Base-by-base conservation (phyloP, 306 rosid species). In the Rosa rugosa region DNA sequence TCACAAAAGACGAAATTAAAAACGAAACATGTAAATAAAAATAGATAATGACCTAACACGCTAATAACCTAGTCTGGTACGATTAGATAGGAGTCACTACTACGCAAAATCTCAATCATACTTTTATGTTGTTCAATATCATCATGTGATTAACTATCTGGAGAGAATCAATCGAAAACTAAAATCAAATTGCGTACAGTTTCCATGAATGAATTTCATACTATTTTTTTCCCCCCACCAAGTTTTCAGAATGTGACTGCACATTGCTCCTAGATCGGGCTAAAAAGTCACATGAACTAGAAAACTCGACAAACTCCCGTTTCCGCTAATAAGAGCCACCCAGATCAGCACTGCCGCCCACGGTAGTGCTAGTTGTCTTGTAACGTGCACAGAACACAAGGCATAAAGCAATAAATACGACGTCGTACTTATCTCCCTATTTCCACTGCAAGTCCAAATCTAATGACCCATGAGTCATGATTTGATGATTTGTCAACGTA, bases 381-480 rank as follows among this genome's bases (percentile, higher is more conserved):
- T 51, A 69, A 36, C 65, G 18, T 8, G 75, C 79, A 76, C 80
- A 38, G 22, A 45, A 76, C 74, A 67, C 57, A 11, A 71, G 59
- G 73, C 73, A 2, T 14, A 44, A 63, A 18, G 11, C 54, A 12
- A 3, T 5, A 1, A 9, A 64, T 2, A 84, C 82, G 82, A 25
- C 54, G 73, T 56, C 80, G 80, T 73, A 40, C 50, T 3, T 13
- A 25, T 6, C 49, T 38, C 60, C 38, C 56, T 9, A 57, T 5
- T 14, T 14, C 51, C 42, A 51, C 13, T n/a, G 38, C 34, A 50
- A 71, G 65, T 38, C 66, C 53, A 60, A 75, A 11, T 41, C 14
- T 17, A 56, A 50, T 8, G 70, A 22, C 64, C 23, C 17, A 53
- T 1, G 65, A 18, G 45, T 27, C 75, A 41, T n/a, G 50, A n/a